Conservation (phyloP, 768 basidiomycete genomes). For the Auricularia sp. region DNA sequence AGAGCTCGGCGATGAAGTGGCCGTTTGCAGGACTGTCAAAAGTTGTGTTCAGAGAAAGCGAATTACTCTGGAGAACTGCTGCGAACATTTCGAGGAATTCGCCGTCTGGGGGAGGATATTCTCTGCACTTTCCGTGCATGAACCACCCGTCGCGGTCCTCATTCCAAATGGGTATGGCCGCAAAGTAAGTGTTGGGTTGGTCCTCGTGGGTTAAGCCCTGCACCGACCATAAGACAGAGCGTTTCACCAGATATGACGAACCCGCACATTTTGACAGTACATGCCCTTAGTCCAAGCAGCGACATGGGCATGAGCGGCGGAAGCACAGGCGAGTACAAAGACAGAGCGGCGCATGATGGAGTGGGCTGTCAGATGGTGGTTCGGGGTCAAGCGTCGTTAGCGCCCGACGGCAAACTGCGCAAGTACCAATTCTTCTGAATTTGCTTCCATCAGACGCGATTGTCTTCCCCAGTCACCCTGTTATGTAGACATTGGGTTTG, state of each 20-base stretch:
- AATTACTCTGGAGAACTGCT: neutral
- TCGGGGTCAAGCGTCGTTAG: neutral
- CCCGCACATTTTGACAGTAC: neutral
- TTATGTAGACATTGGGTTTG: no score
- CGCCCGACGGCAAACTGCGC: neutral
- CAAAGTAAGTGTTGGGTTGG: neutral
- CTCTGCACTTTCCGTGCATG: constrained; percentile 1
- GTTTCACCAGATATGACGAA: neutral
- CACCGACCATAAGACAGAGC: neutral
- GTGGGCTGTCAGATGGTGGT: neutral
- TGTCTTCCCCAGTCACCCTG: no score
- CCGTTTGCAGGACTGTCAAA: constrained; percentile 1
- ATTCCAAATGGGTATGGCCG: constrained; percentile 2
- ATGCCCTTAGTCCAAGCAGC: neutral
- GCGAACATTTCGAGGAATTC: constrained; percentile 6
- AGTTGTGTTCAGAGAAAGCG: neutral
- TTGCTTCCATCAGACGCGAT: neutral
- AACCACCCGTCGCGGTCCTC: neutral
- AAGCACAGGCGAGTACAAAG: neutral
- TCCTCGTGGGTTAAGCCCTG: neutral
- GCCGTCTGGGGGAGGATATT: constrained; percentile 3
- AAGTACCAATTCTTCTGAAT: neutral
- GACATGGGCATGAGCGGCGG: neutral
- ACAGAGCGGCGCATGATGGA: neutral
- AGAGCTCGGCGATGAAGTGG: constrained; percentile 3